Percentiles rank a stretch among this genome's conserved stretches.
These are phyloP conservation scores for Termitomyces sp. DNA, from an alignment of 768 basidiomycete genomes.

Conservation along the genomic window DNA sequence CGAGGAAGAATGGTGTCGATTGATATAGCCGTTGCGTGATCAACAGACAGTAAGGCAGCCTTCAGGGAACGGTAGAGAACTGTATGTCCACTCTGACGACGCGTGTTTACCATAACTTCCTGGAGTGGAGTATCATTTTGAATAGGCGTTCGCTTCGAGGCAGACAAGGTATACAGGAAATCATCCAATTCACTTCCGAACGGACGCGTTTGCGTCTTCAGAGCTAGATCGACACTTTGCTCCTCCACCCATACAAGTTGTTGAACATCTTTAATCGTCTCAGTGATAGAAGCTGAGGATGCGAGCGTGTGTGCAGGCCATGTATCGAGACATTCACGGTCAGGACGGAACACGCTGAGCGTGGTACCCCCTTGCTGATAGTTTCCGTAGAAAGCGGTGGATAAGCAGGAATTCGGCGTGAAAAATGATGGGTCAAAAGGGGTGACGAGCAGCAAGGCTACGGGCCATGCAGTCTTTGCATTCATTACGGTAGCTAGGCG, in stretches of 20 bases:
- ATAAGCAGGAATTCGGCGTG: slow-evolving; percentile 37
- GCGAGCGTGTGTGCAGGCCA: slow-evolving; percentile 22
- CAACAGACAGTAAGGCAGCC: slow-evolving; percentile 48
- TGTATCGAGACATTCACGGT: slow-evolving; percentile 33
- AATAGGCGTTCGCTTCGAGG: not conserved
- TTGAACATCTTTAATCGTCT: slow-evolving; percentile 19
- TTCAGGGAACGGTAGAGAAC: slow-evolving; percentile 37
- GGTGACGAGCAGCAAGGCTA: slow-evolving; percentile 34
- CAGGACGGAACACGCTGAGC: slow-evolving; percentile 42
- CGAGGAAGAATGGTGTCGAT: slow-evolving; percentile 65
- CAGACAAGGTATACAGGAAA: slow-evolving; percentile 26
- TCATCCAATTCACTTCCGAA: slow-evolving; percentile 26
- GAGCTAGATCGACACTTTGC: slow-evolving; percentile 39
- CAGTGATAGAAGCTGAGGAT: slow-evolving; percentile 20
- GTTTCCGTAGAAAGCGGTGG: slow-evolving; percentile 48
- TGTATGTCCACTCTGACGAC: slow-evolving; percentile 15
- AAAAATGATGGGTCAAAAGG: slow-evolving; percentile 39
- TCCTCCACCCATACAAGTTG: slow-evolving; percentile 62
- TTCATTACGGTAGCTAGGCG: slow-evolving; percentile 6
- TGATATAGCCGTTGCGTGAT: slow-evolving; percentile 28
- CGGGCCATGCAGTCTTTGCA: slow-evolving; percentile 18
- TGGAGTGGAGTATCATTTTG: slow-evolving; percentile 6
- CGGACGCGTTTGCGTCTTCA: slow-evolving; percentile 27
- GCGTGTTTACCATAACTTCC: slow-evolving; percentile 13
- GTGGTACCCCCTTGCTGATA: slow-evolving; percentile 34